These are phyloP conservation scores for Aspergillus versicolor DNA, from an alignment of 2,329 filamentous ascomycete genomes.

Conservation along the genomic window DNA sequence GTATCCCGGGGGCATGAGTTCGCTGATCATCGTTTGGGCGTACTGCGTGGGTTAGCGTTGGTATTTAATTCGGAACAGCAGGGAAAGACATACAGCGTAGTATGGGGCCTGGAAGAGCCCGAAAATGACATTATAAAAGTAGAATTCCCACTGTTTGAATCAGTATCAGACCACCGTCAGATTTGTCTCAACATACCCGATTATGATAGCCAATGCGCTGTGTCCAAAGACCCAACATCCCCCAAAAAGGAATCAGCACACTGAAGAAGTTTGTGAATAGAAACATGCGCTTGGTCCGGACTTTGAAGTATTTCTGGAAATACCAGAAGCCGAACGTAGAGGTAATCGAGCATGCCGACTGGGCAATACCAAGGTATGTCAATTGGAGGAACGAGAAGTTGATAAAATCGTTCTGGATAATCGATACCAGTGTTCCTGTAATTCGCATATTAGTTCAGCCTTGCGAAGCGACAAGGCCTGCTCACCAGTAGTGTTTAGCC, in stretches of 20 bases:
- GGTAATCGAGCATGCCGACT: conserved; percentile 38
- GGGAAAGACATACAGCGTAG: conserved; percentile 33
- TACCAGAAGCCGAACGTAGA: conserved; percentile 47
- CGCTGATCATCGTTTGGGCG: conserved; percentile 47
- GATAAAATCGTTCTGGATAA: conserved; percentile 43
- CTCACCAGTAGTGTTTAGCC: conserved; percentile 41
- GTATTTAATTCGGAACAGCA: neutral
- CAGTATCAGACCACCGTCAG: neutral
- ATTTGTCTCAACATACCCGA: conserved; percentile 17
- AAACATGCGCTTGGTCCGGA: conserved; percentile 44
- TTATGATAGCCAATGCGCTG: conserved; percentile 42
- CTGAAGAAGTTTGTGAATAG: conserved; percentile 43
- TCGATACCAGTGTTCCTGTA: conserved; percentile 35
- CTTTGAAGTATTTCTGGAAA: conserved; percentile 42
- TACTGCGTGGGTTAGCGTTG: conserved; percentile 26
- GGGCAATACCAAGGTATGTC: conserved; percentile 43
- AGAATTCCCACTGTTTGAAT: conserved; percentile 42
- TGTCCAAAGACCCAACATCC: conserved; percentile 44
- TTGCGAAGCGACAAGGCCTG: neutral
- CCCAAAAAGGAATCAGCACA: conserved; percentile 44
- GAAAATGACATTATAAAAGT: conserved; percentile 45
- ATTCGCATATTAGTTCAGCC: neutral
- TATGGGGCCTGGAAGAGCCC: conserved; percentile 45
- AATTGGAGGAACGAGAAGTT: conserved; percentile 44
- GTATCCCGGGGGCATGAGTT: conserved; percentile 43